phyloP scores from a whole-genome alignment of 2,329 filamentous ascomycete genomes.

The Stemphylium lycopersici region DNA sequence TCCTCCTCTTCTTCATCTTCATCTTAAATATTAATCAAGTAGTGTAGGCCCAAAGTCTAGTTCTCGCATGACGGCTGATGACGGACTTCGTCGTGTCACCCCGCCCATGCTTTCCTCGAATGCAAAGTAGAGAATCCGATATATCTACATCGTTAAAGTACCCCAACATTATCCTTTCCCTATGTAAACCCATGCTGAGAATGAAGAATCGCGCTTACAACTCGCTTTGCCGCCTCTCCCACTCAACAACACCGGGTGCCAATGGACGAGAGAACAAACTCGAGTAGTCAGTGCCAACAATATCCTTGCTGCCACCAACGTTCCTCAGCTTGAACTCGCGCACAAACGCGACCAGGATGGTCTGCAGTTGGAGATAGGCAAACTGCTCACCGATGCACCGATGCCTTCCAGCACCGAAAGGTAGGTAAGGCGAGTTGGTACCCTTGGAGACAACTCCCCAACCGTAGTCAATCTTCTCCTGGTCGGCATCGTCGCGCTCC shows the following conservation, averaged over 20 bases:
- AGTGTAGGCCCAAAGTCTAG: background rate
- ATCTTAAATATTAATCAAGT: background rate
- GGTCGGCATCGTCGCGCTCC: constrained; percentile 63
- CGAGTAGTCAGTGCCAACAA: constrained; percentile 73
- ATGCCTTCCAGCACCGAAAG: constrained; percentile 91
- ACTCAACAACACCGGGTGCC: constrained; percentile 65
- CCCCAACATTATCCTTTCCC: background rate
- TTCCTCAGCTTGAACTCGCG: constrained; percentile 81
- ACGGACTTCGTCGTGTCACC: background rate
- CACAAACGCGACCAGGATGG: constrained; percentile 78
- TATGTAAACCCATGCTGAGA: background rate
- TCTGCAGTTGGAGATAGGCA: constrained; percentile 88
- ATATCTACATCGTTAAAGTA: constrained; percentile 23
- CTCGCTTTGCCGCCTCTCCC: constrained; percentile 67
- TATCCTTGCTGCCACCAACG: constrained; percentile 69
- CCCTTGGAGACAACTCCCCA: constrained; percentile 94
- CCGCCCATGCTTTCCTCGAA: background rate
- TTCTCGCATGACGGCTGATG: background rate
- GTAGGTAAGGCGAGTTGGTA: constrained; percentile 85
- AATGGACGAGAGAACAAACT: constrained; percentile 55
- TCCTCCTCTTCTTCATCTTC: background rate
- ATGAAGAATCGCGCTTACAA: constrained; percentile 6
- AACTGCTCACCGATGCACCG: constrained; percentile 97
- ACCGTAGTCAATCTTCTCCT: constrained; percentile 85
- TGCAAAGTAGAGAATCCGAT: background rate